Percentiles rank a stretch among this genome's conserved stretches.
These are phyloP conservation scores for Penicillium frequentans DNA, from an alignment of 2,329 filamentous ascomycete species.

Conservation along the genomic window DNA sequence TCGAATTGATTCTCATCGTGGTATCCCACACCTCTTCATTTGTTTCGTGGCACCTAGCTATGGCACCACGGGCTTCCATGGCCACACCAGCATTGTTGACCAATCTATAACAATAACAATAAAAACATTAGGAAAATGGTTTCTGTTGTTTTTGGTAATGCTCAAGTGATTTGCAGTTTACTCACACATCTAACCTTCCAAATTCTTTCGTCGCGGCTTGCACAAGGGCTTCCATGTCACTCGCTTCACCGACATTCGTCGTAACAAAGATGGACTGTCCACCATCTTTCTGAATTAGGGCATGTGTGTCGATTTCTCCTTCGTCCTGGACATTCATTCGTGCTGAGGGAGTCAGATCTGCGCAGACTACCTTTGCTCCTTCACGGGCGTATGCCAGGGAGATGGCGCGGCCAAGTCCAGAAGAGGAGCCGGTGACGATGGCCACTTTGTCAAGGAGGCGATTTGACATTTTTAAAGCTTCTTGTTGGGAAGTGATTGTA, in stretches of 20 bases:
- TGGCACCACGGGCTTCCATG: neutral
- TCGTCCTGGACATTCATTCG: slow-evolving; percentile 15
- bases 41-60: slow-evolving; percentile 10
- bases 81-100: slow-evolving; percentile 6
- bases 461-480: neutral
- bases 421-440: slow-evolving; percentile 50
- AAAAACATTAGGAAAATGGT: neutral
- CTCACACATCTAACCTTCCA: slow-evolving; percentile 4
- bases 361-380: slow-evolving; percentile 31
- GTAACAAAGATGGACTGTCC: slow-evolving; percentile 36
- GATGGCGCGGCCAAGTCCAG: slow-evolving; percentile 49
- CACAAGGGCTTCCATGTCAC: neutral
- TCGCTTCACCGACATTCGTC: neutral
- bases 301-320: slow-evolving; percentile 31
- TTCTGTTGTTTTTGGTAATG: neutral
- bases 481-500: neutral
- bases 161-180: neutral
- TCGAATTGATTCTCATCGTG: slow-evolving; percentile 29
- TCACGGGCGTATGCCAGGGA: slow-evolving; percentile 41
- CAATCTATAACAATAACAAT: neutral
- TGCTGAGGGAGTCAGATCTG: slow-evolving; percentile 33
- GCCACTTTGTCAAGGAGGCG: slow-evolving; percentile 35
- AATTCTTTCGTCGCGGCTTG: neutral
- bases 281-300: slow-evolving; percentile 35
- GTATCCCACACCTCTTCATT: slow-evolving; percentile 46